These are phyloP conservation scores for Radiomyces spectabilis DNA, from an alignment of 192 early-diverging fungal genomes.

Conservation along the genomic window DNA sequence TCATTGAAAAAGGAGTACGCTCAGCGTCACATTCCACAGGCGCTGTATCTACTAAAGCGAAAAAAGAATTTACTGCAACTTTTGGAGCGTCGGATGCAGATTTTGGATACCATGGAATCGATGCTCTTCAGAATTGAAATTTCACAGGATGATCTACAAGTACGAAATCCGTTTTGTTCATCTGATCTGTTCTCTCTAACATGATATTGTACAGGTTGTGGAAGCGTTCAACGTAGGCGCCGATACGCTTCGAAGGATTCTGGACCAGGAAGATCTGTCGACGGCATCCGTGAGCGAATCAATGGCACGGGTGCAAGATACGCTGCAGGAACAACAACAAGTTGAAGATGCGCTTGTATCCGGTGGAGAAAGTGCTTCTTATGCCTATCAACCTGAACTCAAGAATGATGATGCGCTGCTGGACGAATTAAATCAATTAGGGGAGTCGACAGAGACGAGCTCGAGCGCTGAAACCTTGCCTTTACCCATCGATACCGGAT, in stretches of 20 bases:
- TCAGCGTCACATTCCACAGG: slow-evolving; percentile 41
- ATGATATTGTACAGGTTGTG: slow-evolving; percentile 34
- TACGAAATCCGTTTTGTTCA: slow-evolving; percentile 3
- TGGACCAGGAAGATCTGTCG: slow-evolving; percentile 35
- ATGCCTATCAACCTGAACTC: too few relatives aligned
- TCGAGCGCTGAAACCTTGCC: too few relatives aligned
- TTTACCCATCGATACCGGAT: too few relatives aligned
- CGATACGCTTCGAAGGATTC: slow-evolving; percentile 39
- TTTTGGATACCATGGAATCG: slow-evolving; percentile 49
- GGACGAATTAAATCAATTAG: too few relatives aligned
- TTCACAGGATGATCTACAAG: slow-evolving; percentile 55
- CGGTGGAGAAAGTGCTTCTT: too few relatives aligned
- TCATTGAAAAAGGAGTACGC: slow-evolving; percentile 2
- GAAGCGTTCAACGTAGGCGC: slow-evolving; percentile 54
- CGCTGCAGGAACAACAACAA: slow-evolving; percentile 52
- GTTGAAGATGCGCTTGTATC: slow-evolving; percentile 54
- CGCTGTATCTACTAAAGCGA: slow-evolving; percentile 45
- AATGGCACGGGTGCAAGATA: slow-evolving; percentile 53
- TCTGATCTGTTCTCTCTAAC: neutral
- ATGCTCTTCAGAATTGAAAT: slow-evolving; percentile 56
- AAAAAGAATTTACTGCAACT: slow-evolving; percentile 44
- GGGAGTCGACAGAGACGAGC: too few relatives aligned
- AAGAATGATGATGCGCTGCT: too few relatives aligned
- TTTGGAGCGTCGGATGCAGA: slow-evolving; percentile 46
- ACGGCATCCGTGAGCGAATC: slow-evolving; percentile 45